Evolutionary conservation across 371 early-diverging fungal genomes (phyloP).

Genomic region (Entomophthora muscae): DNA sequence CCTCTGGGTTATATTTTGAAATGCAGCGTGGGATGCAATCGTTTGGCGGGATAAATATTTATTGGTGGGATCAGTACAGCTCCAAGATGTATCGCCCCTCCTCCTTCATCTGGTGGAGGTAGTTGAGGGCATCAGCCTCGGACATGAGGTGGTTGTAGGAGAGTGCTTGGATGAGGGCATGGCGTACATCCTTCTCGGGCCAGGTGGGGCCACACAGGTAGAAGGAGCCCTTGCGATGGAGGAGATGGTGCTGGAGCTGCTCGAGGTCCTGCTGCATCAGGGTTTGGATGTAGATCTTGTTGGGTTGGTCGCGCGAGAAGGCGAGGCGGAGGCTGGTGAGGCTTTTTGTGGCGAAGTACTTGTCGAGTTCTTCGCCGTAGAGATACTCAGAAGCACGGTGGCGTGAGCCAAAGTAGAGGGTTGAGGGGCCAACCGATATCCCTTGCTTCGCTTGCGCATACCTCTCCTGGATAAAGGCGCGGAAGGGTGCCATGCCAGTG

Average conservation of each 20-base stretch:
- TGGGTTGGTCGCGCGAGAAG: constrained; percentile 82
- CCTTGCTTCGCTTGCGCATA: constrained; percentile 54
- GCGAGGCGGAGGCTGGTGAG: constrained; percentile 73
- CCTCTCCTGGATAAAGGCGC: constrained; percentile 89
- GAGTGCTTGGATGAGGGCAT: constrained; percentile 69
- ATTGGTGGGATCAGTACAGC: no score
- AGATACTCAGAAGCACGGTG: constrained; percentile 79
- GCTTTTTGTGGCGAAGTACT: constrained; percentile 69
- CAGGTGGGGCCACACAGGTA: constrained; percentile 91
- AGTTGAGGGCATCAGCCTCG: constrained; percentile 37
- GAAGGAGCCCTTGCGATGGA: constrained; percentile 60
- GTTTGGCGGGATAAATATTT: no score
- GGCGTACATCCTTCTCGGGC: constrained; percentile 86
- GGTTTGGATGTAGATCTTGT: constrained; percentile 90
- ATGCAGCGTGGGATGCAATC: no score
- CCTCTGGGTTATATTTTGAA: no score
- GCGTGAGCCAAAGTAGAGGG: constrained; percentile 87
- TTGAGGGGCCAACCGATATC: constrained; percentile 71
- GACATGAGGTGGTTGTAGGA: constrained; percentile 34
- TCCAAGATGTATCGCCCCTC: constrained; percentile 81
- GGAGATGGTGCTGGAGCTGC: constrained; percentile 46
- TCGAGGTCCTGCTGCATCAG: constrained; percentile 70
- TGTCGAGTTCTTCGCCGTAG: constrained; percentile 87
- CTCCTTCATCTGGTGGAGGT: constrained; percentile 79
- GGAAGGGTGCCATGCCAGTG: constrained; percentile 95